Evolutionary conservation across 2,329 filamentous ascomycete species (phyloP), one percentile per base, ranked within the genome.

Genomic region (Reticulascus tulasneorum): DNA sequence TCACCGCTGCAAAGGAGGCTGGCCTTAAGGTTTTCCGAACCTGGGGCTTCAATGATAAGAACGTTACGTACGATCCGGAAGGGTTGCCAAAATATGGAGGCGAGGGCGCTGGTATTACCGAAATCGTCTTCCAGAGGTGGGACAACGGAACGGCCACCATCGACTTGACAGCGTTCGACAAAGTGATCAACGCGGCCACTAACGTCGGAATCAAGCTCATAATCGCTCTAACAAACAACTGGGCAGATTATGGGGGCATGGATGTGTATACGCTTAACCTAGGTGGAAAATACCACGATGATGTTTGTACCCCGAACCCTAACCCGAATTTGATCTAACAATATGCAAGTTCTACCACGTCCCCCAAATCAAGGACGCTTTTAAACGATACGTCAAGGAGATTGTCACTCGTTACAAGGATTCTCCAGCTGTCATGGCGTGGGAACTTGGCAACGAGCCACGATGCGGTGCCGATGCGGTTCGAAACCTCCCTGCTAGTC

Each of bases 391-490:
- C 52, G 70, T 84, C 50, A 62, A 71, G 31, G 62, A 65, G 1
- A 67, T 85, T 7, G 70, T 85, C 3, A 71, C 59, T 15, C 66
- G 80, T 9, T 84, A 82, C 59, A 71, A 63, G 29, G 61, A 67
- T 42, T 81, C 75, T 0, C 59, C 73, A 0, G 71, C 80, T 0
- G 69, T 85, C 29, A 76, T 84, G 45, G 77, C 78, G 0, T 85
- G 81, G 81, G 80, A 85, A 49, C 62, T 85, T 2, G 75, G 67
- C 38, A 85, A 85, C 46, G 81, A 85, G 41, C 66, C 67, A 15
- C 66, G 68, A 39, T 73, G 69, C 51, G 67, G 66, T 16, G 69
- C 61, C 17, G 67, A 72, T 33, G 56, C 50, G 7, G 48, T 47
- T 7, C 67, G 68, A 38, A 72, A 72, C 49, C 62, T 72, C 0